Conservation (phyloP, 2,329 filamentous ascomycete species). For the Colletotrichum sp. region DNA sequence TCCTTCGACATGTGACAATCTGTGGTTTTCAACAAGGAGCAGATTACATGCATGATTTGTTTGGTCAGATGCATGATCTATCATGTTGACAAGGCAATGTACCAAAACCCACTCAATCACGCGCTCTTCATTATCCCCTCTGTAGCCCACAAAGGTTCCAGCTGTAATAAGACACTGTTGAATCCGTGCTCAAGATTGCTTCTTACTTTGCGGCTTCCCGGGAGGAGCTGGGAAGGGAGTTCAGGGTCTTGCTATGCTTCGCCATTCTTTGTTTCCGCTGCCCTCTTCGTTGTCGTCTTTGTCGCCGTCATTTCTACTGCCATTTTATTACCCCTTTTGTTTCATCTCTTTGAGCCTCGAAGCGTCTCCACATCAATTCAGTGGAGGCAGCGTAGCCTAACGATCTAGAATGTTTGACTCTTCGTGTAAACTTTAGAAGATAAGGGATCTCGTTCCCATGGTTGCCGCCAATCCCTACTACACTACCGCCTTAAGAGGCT, state of each 20-base stretch:
- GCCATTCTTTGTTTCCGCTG: background rate
- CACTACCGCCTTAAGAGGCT: background rate
- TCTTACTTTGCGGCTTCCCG: background rate
- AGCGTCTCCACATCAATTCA: background rate
- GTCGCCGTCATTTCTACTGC: background rate
- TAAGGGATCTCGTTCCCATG: background rate
- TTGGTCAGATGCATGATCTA: background rate
- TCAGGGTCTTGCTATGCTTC: background rate
- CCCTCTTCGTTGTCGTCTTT: background rate
- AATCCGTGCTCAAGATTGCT: rapidly evolving
- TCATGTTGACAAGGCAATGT: background rate
- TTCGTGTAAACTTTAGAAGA: background rate
- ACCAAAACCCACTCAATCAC: background rate
- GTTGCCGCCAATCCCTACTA: background rate
- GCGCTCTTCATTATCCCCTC: background rate
- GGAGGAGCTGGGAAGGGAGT: background rate
- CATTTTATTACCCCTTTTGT: background rate
- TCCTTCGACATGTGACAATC: rapidly evolving
- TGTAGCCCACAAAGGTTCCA: background rate
- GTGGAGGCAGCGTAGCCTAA: background rate
- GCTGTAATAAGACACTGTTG: rapidly evolving
- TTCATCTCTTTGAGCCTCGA: background rate
- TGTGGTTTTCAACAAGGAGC: background rate
- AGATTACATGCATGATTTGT: background rate
- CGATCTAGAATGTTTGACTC: background rate